Evolutionary conservation across 495 filamentous ascomycete species (phyloP).

Genomic region (Ascodesmis nigricans): DNA sequence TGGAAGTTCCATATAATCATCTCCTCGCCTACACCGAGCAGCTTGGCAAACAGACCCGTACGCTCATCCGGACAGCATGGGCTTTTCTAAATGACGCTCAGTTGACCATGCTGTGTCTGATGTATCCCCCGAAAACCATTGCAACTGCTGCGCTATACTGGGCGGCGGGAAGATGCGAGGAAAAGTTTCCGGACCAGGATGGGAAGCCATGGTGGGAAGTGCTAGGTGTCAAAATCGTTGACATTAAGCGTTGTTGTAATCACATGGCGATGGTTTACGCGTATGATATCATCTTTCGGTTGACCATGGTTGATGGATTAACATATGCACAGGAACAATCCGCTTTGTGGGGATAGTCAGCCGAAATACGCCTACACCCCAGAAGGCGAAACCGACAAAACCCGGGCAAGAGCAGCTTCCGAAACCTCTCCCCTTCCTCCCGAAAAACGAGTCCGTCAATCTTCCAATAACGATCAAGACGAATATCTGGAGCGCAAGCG

Average conservation of each 20-base stretch:
- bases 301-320: neutral
- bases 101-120: constrained; percentile 64
- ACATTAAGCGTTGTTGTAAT: constrained; percentile 23
- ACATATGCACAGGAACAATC: constrained; percentile 17
- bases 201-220: constrained; percentile 79
- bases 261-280: constrained; percentile 23
- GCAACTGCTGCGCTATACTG: constrained; percentile 74
- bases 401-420: constrained; percentile 22
- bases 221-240: constrained; percentile 27
- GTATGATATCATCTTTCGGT: constrained; percentile 8
- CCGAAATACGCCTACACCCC: constrained; percentile 19
- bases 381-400: constrained; percentile 23
- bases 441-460: constrained; percentile 12
- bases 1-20: constrained; percentile 62
- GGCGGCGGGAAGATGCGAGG: constrained; percentile 43
- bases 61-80: constrained; percentile 54
- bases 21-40: constrained; percentile 55
- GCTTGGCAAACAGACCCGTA: constrained; percentile 44
- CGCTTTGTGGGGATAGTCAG: constrained; percentile 17
- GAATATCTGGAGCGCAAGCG: neutral
- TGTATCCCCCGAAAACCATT: constrained; percentile 55
- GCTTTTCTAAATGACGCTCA: constrained; percentile 77
- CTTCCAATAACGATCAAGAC: neutral
- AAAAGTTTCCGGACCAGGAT: constrained; percentile 45
- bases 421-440: constrained; percentile 11